Percentiles rank a stretch among this genome's conserved stretches.
phyloP scores from a whole-genome alignment of 2,329 filamentous ascomycete genomes.

The Calonectria pteridis region DNA sequence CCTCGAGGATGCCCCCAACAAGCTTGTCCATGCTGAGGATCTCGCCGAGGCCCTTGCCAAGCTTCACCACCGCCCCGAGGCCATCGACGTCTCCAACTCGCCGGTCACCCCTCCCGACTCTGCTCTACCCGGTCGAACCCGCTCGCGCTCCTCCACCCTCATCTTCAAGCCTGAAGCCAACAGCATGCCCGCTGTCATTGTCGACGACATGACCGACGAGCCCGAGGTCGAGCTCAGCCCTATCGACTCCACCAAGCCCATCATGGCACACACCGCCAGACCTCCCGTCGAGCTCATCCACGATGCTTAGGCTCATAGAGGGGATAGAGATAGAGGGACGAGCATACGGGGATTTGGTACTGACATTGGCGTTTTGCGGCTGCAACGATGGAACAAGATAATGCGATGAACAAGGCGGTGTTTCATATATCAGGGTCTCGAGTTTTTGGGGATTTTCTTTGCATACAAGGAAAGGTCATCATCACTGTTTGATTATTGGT shows the following conservation, averaged over 20 bases:
- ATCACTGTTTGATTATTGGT: constrained; percentile 23
- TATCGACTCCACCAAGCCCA: constrained; percentile 58
- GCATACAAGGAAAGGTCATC: constrained; percentile 13
- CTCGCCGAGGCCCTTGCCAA: constrained; percentile 75
- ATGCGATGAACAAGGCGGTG: constrained; percentile 16
- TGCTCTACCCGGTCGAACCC: constrained; percentile 46
- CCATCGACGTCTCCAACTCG: constrained; percentile 53
- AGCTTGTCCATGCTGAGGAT: constrained; percentile 77
- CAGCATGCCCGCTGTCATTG: constrained; percentile 73
- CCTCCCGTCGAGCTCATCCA: constrained; percentile 76
- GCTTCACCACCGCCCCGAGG: constrained; percentile 63
- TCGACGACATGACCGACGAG: constrained; percentile 75
- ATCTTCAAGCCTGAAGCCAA: constrained; percentile 73
- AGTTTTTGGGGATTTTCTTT: constrained; percentile 2
- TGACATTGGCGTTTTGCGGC: constrained; percentile 35
- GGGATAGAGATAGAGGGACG: neutral
- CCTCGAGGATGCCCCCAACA: constrained; percentile 78
- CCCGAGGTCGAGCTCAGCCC: constrained; percentile 57
- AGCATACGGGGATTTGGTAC: neutral
- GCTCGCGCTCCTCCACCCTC: constrained; percentile 74
- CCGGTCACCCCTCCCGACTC: constrained; percentile 49
- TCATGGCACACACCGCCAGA: constrained; percentile 70
- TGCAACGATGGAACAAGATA: constrained; percentile 9
- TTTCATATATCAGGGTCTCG: constrained; percentile 19
- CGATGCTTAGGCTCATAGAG: constrained; percentile 45